A percentile compares a stretch with the other conserved stretches of the same genome.
Conservation (phyloP, 164 flowering plant species). For the Protea cynaroides region DNA sequence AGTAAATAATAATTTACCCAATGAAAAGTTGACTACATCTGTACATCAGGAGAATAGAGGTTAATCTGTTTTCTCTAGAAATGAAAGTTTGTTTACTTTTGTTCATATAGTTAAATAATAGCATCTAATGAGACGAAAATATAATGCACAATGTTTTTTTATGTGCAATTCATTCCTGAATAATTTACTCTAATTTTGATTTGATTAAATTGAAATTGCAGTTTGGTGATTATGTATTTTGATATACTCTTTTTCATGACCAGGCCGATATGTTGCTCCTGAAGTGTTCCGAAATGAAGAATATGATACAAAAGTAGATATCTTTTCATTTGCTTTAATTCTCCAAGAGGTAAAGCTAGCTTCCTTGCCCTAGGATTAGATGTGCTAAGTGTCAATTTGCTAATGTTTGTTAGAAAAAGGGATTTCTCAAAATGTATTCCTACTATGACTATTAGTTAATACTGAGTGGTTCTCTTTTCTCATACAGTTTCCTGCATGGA, state of each 20-base stretch:
- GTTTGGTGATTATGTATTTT: neutral
- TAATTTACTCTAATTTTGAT: neutral
- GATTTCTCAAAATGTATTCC: no score
- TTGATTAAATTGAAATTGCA: neutral
- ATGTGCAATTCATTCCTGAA: neutral
- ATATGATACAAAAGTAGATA: slow-evolving; percentile 93
- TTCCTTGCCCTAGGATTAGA: neutral
- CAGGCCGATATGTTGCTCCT: slow-evolving; percentile 96
- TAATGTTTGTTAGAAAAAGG: no score
- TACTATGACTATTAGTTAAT: no score
- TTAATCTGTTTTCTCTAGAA: no score
- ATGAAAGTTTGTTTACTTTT: no score
- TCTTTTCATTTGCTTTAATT: slow-evolving; percentile 91
- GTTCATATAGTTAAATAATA: no score
- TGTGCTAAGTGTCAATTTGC: neutral
- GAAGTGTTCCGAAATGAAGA: slow-evolving; percentile 77
- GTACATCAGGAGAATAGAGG: no score
- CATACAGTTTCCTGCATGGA: no score
- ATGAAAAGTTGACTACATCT: no score
- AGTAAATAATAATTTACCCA: no score
- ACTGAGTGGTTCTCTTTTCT: no score
- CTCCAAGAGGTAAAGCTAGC: slow-evolving; percentile 70
- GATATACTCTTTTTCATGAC: slow-evolving; percentile 8
- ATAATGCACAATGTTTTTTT: neutral
- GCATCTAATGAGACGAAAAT: neutral